phyloP scores from a whole-genome alignment of 495 filamentous ascomycete genomes.

The Extremus antarcticus region DNA sequence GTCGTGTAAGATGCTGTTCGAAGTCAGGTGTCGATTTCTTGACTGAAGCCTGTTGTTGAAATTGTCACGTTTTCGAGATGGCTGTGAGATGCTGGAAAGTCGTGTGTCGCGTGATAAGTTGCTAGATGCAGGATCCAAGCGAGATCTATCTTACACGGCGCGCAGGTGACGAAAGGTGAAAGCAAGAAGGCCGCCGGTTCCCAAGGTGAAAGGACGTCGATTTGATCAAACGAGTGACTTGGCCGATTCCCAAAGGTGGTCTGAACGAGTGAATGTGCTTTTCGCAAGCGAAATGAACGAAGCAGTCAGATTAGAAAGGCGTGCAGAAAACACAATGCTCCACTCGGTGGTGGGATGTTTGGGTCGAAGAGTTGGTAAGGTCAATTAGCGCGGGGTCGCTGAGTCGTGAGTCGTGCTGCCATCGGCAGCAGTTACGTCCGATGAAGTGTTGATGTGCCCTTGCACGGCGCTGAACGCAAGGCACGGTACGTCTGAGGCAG shows the following conservation, averaged over 20 bases:
- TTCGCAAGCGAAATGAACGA: constrained; percentile 2
- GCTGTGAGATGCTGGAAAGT: neutral
- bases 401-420: neutral
- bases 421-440: no score
- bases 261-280: constrained; percentile 9
- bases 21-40: no score
- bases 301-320: neutral
- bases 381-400: neutral
- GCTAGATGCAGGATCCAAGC: neutral
- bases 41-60: no score
- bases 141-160: neutral
- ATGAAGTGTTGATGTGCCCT: neutral
- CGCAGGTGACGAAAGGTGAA: neutral
- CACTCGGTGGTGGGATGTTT: constrained; percentile 8
- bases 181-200: constrained; percentile 1
- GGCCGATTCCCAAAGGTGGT: neutral
- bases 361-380: neutral
- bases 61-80: neutral
- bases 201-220: neutral
- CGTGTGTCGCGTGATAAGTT: neutral
- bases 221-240: constrained; percentile 1
- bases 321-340: constrained; percentile 2
- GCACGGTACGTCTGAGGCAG: neutral
- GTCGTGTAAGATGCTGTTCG: no score
- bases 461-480: constrained; percentile 11